phyloP scores from a whole-genome alignment of 1,284 basidiomycete genomes.

The Lentinula novae-zelandiae region DNA sequence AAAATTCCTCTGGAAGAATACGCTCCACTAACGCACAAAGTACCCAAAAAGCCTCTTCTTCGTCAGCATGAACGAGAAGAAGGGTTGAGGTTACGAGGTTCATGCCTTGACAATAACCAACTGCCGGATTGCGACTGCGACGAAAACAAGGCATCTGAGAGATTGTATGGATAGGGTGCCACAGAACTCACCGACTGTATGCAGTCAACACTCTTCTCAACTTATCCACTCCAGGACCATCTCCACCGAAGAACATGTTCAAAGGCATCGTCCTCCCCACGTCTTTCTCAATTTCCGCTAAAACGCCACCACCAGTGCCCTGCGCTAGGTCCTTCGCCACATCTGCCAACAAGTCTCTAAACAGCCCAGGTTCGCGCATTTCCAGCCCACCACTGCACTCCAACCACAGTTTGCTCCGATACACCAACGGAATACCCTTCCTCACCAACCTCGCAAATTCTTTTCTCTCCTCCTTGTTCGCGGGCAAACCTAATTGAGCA shows the following conservation, averaged over 20 bases:
- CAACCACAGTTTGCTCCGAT: conserved; percentile 85
- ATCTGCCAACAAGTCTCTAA: conserved; percentile 77
- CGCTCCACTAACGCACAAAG: conserved; percentile 87
- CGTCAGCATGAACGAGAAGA: conserved; percentile 86
- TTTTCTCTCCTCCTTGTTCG: conserved; percentile 72
- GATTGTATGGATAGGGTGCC: not conserved
- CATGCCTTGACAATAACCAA: conserved; percentile 94
- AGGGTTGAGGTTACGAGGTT: conserved; percentile 94
- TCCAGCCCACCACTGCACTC: conserved; percentile 93
- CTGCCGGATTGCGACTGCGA: conserved; percentile 76
- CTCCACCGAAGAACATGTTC: conserved; percentile 95
- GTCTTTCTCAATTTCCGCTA: conserved; percentile 92
- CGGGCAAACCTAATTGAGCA: conserved; percentile 76
- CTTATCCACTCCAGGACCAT: conserved; percentile 92
- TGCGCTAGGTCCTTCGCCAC: conserved; percentile 18
- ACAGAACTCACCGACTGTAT: conserved; percentile 74
- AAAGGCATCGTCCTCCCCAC: conserved; percentile 92
- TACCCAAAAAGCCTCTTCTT: conserved; percentile 98
- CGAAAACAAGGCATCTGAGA: conserved; percentile 2
- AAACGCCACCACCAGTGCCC: conserved; percentile 47
- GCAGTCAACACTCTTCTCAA: conserved; percentile 85
- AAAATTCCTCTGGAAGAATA: conserved; percentile 81
- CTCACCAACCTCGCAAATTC: conserved; percentile 80
- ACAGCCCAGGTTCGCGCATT: conserved; percentile 89
- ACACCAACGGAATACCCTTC: conserved; percentile 84